Base-by-base conservation (phyloP, 2,329 filamentous ascomycete genomes). In the Aspergillus japonicus region DNA sequence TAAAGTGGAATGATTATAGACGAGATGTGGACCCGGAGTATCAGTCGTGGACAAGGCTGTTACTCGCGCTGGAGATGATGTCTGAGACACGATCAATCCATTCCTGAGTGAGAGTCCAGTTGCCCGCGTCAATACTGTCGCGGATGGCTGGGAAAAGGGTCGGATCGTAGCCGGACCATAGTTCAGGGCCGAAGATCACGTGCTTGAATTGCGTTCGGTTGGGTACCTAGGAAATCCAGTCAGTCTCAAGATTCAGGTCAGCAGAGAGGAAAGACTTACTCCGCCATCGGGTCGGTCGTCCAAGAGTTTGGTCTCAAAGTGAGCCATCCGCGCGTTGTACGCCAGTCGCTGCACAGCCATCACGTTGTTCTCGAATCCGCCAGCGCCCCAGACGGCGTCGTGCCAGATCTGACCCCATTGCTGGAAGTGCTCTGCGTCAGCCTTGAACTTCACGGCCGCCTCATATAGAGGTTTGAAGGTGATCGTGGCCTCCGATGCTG, bases 141-240 rank as follows among this genome's bases (percentile, higher is more conserved):
- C 91, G 84, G 58, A 97, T 89, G n/a, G 88, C 89, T 0, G 94
- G 94, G 77, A 96, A 96, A 62, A 85, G 85, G 0, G 85, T 84
- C 58, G 85, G 84, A 33, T 89, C 84, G 65, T 88, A 85, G 42
- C 84, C 86, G 35, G 87, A 88, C 89, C 91, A 93, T 2, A 86
- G 80, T 69, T 91, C 86, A 0, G 95, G 95, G 1, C 90, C 94
- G 72, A 93, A 96, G 58, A 99, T 79, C 70, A 96, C 84, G 76
- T 97, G 95, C 75, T 96, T 96, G 82, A 92, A 99, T 77, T 98
- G 95, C 5, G 90, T 90, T 64, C 94, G 88, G 68, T 91, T 91
- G 44, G 91, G 90, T 4, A 96, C 84, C 89, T 92, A 58, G 23
- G 47, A 52, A 42, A 64, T 57, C 61, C 60, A 68, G 57, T 57